Base-by-base conservation (phyloP, 805 yeast genomes). In the Metschnikowia sp. region DNA sequence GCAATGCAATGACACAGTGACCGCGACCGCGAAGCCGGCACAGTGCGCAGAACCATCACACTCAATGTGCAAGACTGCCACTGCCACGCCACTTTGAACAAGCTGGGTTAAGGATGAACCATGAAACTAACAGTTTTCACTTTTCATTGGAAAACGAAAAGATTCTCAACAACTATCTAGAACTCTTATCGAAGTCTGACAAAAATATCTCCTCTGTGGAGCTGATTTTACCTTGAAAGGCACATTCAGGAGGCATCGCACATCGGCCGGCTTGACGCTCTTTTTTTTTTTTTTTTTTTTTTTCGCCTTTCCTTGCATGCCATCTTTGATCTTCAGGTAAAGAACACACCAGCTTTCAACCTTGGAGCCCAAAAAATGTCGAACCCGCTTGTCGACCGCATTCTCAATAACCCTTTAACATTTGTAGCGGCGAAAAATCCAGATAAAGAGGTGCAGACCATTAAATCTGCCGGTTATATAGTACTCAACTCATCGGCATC, bases 381-480 rank as follows among this genome's bases (percentile, higher is more conserved):
- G 32, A 72, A 78, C 42, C 87, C 88, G n/a, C 62, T 82, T 39
- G 78, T 83, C 49, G 87, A 82, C 56, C 72, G 86, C 56, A 73
- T 84, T 46, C 69, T 83, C 36, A 66, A 82, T 29, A 78, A 79
- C 47, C 90, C 89, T 9, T 62, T 84, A 43, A 72, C 72, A 29
- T 88, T 88, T 64, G 81, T 77, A 45, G 72, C 81, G 4, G 90
- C 88, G 12, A 78, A 74, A 52, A 68, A 67, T 45, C 53, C 54
- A 10, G 56, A 54, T 12, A 42, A 45, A 36, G 59, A 55, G 47
- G 49, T 44, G 34, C 58, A 52, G 39, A 41, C 48, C 31, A 47
- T 47, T 7, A 42, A 51, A 40, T 44, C 51, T 2, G 32, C 57
- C 32, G 51, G 57, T 30, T 56, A 56, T 44, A 56, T 56, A 15